phyloP scores from a whole-genome alignment of 768 basidiomycete species.

The Tricholoma flavovirens region DNA sequence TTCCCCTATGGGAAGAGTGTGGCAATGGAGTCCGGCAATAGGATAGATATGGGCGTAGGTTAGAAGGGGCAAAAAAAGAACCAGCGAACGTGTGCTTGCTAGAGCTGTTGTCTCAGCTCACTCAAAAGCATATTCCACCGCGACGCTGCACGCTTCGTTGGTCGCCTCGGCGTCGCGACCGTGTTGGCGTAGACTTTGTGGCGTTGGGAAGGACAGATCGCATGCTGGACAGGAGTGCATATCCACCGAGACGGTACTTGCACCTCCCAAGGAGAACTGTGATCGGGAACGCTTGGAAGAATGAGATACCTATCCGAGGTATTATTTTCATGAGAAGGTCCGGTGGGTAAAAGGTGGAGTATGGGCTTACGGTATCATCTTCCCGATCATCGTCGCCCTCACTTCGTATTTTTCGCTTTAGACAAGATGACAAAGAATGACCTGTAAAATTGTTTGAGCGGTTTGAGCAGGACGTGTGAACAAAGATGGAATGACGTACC shows the following conservation, averaged over 20 bases:
- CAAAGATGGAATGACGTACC: constrained; percentile 28
- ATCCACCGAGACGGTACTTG: constrained; percentile 34
- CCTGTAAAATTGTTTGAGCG: constrained; percentile 11
- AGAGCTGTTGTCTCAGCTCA: constrained; percentile 1
- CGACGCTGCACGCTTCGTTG: constrained; percentile 65
- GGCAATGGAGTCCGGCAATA: constrained; percentile 4
- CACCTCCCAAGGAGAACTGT: constrained; percentile 27
- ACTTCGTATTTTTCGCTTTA: constrained; percentile 47
- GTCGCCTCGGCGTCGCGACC: constrained; percentile 40
- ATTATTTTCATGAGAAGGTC: constrained; percentile 11
- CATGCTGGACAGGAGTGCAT: constrained; percentile 71
- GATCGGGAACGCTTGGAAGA: constrained; percentile 55
- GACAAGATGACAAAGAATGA: constrained; percentile 24
- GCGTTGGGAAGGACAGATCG: constrained; percentile 58
- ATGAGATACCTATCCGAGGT: constrained; percentile 38
- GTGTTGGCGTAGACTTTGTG: constrained; percentile 56
- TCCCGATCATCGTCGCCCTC: constrained; percentile 40
- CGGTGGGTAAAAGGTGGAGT: constrained; percentile 3
- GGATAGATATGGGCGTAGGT: background rate
- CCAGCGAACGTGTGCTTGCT: background rate
- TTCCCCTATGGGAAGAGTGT: background rate
- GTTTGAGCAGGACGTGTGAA: constrained; percentile 8
- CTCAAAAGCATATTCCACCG: constrained; percentile 74
- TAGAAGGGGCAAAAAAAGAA: background rate
- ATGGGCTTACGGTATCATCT: constrained; percentile 28